A percentile compares a stretch with the other conserved stretches of the same genome.
Evolutionary conservation across 306 rosid genomes (phyloP).

Genomic region (Quercus agrifolia): DNA sequence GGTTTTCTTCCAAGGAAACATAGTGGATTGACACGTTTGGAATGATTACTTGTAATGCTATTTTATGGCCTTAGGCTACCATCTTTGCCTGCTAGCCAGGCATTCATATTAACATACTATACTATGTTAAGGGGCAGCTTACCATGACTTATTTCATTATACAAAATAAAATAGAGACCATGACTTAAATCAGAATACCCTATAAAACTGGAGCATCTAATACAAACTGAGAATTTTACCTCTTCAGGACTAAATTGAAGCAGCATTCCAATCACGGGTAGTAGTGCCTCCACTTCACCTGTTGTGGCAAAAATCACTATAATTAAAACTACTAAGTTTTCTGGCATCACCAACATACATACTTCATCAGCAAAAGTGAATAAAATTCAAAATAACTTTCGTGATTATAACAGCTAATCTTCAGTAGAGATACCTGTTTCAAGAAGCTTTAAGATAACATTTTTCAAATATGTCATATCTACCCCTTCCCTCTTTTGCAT

Average conservation of each 20-base stretch:
- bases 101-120: neutral
- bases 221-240: constrained; percentile 43
- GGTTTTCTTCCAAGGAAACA: too few relatives aligned
- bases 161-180: neutral
- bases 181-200: neutral
- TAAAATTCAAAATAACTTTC: neutral
- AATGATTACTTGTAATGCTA: neutral
- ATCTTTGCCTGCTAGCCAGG: neutral
- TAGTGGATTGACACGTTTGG: neutral
- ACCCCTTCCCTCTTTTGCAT: constrained; percentile 90
- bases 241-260: constrained; percentile 99
- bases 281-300: constrained; percentile 96
- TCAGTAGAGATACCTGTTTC: constrained; percentile 66
- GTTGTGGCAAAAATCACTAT: constrained; percentile 17
- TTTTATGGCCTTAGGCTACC: neutral
- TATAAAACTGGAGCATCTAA: constrained; percentile 4
- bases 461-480: constrained; percentile 92
- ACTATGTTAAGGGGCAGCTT: neutral
- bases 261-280: constrained; percentile 94
- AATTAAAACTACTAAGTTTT: constrained; percentile 4
- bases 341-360: neutral
- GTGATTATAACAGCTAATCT: neutral
- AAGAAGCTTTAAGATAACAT: constrained; percentile 92
- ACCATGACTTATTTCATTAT: neutral
- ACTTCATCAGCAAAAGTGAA: neutral